phyloP scores from a whole-genome alignment of 495 filamentous ascomycete species.

The Elaphomyces granulatus region DNA sequence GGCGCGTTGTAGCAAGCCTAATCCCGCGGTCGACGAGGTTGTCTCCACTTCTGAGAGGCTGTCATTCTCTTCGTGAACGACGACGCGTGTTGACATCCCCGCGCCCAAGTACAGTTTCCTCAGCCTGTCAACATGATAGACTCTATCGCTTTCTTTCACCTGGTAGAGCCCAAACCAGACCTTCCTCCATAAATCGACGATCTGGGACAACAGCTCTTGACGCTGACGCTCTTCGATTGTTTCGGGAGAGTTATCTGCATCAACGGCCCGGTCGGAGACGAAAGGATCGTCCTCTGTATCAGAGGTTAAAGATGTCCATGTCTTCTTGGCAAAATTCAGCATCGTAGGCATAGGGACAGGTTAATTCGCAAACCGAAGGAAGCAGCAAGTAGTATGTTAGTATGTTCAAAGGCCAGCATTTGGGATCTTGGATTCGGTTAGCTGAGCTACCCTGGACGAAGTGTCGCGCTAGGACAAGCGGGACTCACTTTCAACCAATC shows the following conservation, averaged over 20 bases:
- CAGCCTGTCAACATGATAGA: slow-evolving; percentile 9
- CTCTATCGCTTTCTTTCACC: slow-evolving; percentile 5
- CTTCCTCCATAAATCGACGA: slow-evolving; percentile 10
- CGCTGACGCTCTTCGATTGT: slow-evolving; percentile 1
- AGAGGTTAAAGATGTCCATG: not conserved
- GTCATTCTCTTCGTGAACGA: slow-evolving; percentile 1
- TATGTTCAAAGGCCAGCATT: too few relatives aligned
- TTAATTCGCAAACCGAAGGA: too few relatives aligned
- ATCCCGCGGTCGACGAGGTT: not conserved
- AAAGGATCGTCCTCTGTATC: not conserved
- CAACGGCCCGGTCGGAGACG: too few relatives aligned
- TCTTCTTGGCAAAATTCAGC: not conserved
- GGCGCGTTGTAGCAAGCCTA: slow-evolving; percentile 3
- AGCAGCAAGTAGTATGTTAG: too few relatives aligned
- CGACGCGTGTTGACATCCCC: slow-evolving; percentile 4
- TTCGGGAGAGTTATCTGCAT: not conserved
- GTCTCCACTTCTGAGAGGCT: not conserved
- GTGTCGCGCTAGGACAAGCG: too few relatives aligned
- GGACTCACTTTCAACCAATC: too few relatives aligned
- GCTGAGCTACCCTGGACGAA: too few relatives aligned
- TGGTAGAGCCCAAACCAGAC: slow-evolving; percentile 14
- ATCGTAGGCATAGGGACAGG: too few relatives aligned
- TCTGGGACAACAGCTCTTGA: slow-evolving; percentile 9
- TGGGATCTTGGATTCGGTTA: too few relatives aligned
- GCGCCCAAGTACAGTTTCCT: slow-evolving; percentile 11